Evolutionary conservation across 192 early-diverging fungal genomes (phyloP).

Genomic region (Backusella psychrophila): DNA sequence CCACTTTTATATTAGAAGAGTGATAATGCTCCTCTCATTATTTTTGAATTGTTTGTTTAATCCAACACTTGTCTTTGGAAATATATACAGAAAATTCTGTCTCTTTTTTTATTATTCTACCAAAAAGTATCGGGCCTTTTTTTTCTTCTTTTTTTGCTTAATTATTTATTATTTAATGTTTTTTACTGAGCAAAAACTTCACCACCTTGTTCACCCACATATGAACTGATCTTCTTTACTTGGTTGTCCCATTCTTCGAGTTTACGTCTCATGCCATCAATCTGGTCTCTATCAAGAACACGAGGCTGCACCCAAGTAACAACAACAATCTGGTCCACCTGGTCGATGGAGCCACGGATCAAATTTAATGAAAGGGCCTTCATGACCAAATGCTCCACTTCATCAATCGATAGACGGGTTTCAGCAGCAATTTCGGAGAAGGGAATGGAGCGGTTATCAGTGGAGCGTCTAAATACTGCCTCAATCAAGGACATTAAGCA

Average conservation of each 20-base stretch:
- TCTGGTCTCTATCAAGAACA: constrained; percentile 88
- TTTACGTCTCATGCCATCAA: constrained; percentile 76
- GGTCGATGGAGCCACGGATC: constrained; percentile 93
- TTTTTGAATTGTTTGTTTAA: background rate
- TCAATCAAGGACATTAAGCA: constrained; percentile 97
- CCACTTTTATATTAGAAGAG: background rate
- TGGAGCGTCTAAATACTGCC: constrained; percentile 81
- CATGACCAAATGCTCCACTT: constrained; percentile 98
- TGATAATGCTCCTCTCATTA: background rate
- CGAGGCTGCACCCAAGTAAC: constrained; percentile 99
- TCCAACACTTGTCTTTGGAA: background rate
- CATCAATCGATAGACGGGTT: constrained; percentile 70
- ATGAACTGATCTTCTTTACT: constrained; percentile 70
- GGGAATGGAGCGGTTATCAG: constrained; percentile 71
- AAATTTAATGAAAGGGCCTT: constrained; percentile 92
- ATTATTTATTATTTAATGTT: background rate
- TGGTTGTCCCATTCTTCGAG: constrained; percentile 84
- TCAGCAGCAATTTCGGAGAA: constrained; percentile 83
- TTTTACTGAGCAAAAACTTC: constrained; percentile 53
- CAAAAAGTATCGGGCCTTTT: constrained; percentile 2
- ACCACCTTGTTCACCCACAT: constrained; percentile 73
- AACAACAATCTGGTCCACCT: constrained; percentile 84
- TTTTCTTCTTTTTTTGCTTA: background rate
- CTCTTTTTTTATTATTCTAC: background rate
- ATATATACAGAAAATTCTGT: constrained; percentile 1